Evolutionary conservation across 768 basidiomycete genomes (phyloP), one percentile per base, ranked within the genome.

Genomic region (Boletus rubroflammeus): DNA sequence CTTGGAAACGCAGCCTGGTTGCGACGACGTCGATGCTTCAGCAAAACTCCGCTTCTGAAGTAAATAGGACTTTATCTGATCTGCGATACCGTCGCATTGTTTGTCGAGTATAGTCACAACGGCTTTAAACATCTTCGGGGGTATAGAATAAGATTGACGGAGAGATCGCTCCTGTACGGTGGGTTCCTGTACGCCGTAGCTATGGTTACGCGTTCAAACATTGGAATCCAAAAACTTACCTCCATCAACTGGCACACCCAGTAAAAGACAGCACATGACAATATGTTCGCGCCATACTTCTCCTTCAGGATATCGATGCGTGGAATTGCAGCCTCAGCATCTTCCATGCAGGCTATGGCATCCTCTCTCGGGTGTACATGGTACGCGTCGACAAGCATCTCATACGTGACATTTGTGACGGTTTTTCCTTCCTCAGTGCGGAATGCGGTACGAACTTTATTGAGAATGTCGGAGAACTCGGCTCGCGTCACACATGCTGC

Each of bases 241-340:
- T 74, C 73, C 31, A 73, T 63, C 35, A 72, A 43, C 38, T 72
- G 71, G 46, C 70, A 77, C 3, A 75, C 69, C 80, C 80, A 82
- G 49, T 70, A 75, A 60, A 79, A 82, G 4, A 80, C 61, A 4
- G 72, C 73, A 42, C 72, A 75, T 38, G 61, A 70, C 23, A 76
- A 64, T 15, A 64, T 54, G 34, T 51, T 47, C 0, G 44, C 38
- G 19, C 66, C 59, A n/a, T 70, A 50, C 25, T 47, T 57, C 11
- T 61, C 50, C 48, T 51, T 65, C 10, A 71, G 31, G 26, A 63
- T 26, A 3, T 56, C 35, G n/a, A 52, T 34, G 1, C 23, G 48
- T 5, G 59, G 60, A 19, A 70, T 49, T 0, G 51, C 59, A 2
- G 46, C 57, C 57, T 79, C 76, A 23, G 67, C 65, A 10, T 71